phyloP scores from a whole-genome alignment of 139 green algal genomes.

The Chlorella vulgaris region DNA sequence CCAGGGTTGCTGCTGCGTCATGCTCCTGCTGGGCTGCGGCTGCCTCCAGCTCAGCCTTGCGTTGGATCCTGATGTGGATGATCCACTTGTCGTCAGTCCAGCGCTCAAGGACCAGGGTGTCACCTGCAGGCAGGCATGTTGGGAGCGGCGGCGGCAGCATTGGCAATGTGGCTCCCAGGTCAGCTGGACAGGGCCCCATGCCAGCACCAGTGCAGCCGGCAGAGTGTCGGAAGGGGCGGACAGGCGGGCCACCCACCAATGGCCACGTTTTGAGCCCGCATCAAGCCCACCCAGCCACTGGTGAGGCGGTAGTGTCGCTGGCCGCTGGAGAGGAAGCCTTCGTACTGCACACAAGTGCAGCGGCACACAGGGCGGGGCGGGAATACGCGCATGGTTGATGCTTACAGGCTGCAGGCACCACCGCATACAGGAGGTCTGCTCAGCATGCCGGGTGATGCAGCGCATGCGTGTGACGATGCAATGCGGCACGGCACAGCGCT shows the following conservation, averaged over 20 bases:
- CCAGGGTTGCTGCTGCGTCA: not conserved
- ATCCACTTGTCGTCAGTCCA: slow-evolving; percentile 42
- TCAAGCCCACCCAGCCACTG: slow-evolving; percentile 48
- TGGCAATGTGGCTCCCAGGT: not conserved
- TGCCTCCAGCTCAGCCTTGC: not conserved
- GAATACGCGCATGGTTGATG: too few species aligned
- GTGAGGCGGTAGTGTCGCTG: slow-evolving; percentile 60
- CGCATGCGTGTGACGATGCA: too few species aligned
- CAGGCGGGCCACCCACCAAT: slow-evolving; percentile 37
- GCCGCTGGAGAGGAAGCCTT: slow-evolving; percentile 50
- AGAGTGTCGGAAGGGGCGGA: not conserved
- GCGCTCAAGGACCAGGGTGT: slow-evolving; percentile 54
- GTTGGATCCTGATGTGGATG: slow-evolving; percentile 41
- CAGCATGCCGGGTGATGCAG: too few species aligned
- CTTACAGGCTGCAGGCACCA: too few species aligned
- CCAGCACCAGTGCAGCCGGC: not conserved
- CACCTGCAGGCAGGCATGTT: slow-evolving; percentile 24
- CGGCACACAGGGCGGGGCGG: too few species aligned
- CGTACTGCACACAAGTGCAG: too few species aligned
- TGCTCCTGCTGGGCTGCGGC: not conserved
- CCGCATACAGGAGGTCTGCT: not conserved
- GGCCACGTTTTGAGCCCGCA: slow-evolving; percentile 40
- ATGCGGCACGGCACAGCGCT: too few species aligned
- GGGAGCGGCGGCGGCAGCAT: not conserved
- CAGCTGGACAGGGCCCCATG: not conserved